Evolutionary conservation across 495 filamentous ascomycete species (phyloP).

Genomic region (Penicillium steckii): DNA sequence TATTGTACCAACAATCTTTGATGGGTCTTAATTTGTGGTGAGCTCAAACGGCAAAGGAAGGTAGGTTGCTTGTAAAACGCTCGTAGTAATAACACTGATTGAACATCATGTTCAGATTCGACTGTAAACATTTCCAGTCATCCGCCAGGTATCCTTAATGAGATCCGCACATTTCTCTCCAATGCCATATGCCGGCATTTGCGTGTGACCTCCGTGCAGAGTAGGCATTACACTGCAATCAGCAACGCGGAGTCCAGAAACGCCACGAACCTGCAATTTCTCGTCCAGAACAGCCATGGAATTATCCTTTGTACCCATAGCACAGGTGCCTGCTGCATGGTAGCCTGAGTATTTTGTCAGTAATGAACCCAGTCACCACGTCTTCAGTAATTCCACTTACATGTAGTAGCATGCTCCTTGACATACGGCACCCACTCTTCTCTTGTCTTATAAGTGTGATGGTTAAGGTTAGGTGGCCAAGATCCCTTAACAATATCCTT

Average conservation of each 20-base stretch:
- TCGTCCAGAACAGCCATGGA: conserved; percentile 54
- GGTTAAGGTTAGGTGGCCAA: conserved; percentile 47
- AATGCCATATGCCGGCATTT: conserved; percentile 60
- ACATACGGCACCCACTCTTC: conserved; percentile 51
- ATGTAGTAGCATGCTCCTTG: conserved; percentile 52
- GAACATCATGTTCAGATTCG: conserved; percentile 15
- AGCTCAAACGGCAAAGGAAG: neutral
- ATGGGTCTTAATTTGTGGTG: too few species aligned
- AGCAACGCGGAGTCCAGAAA: conserved; percentile 51
- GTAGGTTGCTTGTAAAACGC: too few species aligned
- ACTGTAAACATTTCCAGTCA: conserved; percentile 18
- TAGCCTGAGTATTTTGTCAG: conserved; percentile 34
- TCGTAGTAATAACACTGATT: too few species aligned
- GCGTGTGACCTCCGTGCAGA: conserved; percentile 54
- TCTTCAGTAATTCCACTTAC: conserved; percentile 26
- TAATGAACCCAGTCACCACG: neutral
- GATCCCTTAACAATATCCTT: conserved; percentile 55
- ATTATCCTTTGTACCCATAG: conserved; percentile 48
- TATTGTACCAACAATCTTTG: too few species aligned
- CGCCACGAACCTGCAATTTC: conserved; percentile 51
- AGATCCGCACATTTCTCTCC: conserved; percentile 57
- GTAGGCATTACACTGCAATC: conserved; percentile 58
- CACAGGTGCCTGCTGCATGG: conserved; percentile 53
- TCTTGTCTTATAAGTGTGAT: conserved; percentile 44
- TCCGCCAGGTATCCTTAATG: conserved; percentile 47